Conservation (phyloP, 106 monocot genomes). For the Chionographis japonica region DNA sequence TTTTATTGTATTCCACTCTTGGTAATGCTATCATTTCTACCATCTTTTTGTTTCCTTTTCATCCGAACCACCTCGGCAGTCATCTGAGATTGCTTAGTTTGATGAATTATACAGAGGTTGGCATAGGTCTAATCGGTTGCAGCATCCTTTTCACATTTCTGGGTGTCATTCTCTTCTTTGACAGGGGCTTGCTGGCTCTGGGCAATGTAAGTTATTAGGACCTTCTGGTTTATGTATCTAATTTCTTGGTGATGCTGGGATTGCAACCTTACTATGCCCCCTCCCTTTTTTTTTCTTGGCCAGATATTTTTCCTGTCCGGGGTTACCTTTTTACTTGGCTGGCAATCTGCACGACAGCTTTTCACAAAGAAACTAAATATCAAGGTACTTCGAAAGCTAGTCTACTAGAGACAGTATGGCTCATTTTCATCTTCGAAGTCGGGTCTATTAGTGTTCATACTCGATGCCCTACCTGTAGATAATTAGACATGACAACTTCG, state of each 20-base stretch:
- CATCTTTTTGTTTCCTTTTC: neutral
- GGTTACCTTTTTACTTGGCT: slow-evolving; percentile 66
- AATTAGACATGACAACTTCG: no score
- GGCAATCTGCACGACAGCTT: slow-evolving; percentile 63
- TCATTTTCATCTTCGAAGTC: no score
- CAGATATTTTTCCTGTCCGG: slow-evolving; percentile 85
- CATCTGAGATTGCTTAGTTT: neutral
- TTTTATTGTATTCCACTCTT: neutral
- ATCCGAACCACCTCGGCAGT: neutral
- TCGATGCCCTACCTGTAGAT: no score
- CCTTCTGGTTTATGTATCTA: neutral
- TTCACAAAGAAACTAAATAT: slow-evolving; percentile 61
- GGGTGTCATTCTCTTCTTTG: slow-evolving; percentile 78
- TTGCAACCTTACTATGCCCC: neutral
- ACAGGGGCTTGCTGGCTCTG: slow-evolving; percentile 83
- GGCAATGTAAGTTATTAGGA: slow-evolving; percentile 62
- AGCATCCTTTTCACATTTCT: slow-evolving; percentile 72
- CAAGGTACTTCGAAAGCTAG: slow-evolving; percentile 38
- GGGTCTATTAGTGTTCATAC: no score
- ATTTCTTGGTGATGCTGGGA: neutral
- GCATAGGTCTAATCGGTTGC: slow-evolving; percentile 68
- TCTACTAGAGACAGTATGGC: neutral
- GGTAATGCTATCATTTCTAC: neutral
- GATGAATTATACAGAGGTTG: slow-evolving; percentile 57
- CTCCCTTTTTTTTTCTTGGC: neutral